Percentiles rank a stretch among this genome's conserved stretches.
Conservation (phyloP, 352 stramenopile species). For the Phytopythium kandeliae region DNA sequence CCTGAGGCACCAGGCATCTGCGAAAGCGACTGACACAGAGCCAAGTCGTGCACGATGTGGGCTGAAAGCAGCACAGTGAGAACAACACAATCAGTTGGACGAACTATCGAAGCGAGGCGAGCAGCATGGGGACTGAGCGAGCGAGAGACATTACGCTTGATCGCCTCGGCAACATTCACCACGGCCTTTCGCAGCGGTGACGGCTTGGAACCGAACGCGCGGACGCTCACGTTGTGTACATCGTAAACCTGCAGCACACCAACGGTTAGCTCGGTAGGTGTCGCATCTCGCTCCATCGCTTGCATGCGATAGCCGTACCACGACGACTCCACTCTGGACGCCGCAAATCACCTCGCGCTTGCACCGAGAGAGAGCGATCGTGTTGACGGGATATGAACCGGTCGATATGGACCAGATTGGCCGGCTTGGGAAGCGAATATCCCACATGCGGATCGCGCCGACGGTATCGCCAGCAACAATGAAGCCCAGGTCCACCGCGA, state of each 20-base stretch:
- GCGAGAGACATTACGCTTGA: conserved; percentile 31
- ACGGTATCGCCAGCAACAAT: conserved; percentile 63
- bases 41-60: conserved; percentile 11
- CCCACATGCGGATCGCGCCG: conserved; percentile 64
- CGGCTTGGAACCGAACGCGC: conserved; percentile 57
- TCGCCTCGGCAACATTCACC: conserved; percentile 37
- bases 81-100: background rate
- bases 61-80: conserved; percentile 21
- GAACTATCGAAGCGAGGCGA: too few species aligned
- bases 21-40: background rate
- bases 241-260: conserved; percentile 43
- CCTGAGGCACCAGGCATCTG: conserved; percentile 3
- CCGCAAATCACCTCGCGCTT: conserved; percentile 52
- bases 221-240: conserved; percentile 49
- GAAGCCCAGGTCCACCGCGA: background rate
- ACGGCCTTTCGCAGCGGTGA: conserved; percentile 39
- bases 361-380: conserved; percentile 35
- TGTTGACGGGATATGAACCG: conserved; percentile 40
- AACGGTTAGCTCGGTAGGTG: background rate
- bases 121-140: too few species aligned
- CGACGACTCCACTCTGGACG: conserved; percentile 46
- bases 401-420: conserved; percentile 53
- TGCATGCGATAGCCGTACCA: conserved; percentile 22
- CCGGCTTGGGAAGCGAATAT: conserved; percentile 38
- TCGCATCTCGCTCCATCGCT: background rate